Base-by-base conservation (phyloP, 257 asterid genomes). In the Solanum chaucha region DNA sequence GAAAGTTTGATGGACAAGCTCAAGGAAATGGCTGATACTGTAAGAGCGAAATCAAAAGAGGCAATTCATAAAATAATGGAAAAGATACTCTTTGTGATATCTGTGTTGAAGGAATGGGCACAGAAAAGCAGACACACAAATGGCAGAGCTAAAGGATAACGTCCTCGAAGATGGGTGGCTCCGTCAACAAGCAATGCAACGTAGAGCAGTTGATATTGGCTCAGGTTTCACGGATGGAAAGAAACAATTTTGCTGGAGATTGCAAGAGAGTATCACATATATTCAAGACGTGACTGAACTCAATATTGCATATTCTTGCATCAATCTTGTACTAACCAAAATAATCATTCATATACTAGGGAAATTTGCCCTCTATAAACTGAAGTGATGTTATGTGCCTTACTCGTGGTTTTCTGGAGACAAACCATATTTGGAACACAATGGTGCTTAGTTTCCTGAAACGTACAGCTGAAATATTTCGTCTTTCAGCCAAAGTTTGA, bases 181-280 rank as follows among this genome's bases (percentile, higher is more conserved):
- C 61, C 90, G 95, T 12, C 86, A 94, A 51, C 93, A 90, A 87
- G 92, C 90, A 61, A 87, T 86, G 72, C 93, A 90, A 80, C 90
- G 83, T 30, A 88, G 86, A 86, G 89, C 94, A 10, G 88, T 68
- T 73, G 93, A 89, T 80, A 81, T 90, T 26, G 85, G 93, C 51
- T 91, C 93, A 26, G 73, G 35, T 26, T 94, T 92, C 13, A 91
- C 85, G 87, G 98, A 93, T 78, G 92, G 97, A 59, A 86, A 91
- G 5, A 92, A 93, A 89, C 93, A 96, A n/a, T 91, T 92, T 73
- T 65, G 95, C 95, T 2, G 96, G 94, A 86, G 97, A 95, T 90
- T 93, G 96, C 93, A 95, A 90, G 90, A 96, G 97, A 48, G 94
- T 97, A 59, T 92, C 97, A 2, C 98, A 94, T 85, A 94, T 90